phyloP scores from a whole-genome alignment of 345 rosid species.

The Lepidium sativum region DNA sequence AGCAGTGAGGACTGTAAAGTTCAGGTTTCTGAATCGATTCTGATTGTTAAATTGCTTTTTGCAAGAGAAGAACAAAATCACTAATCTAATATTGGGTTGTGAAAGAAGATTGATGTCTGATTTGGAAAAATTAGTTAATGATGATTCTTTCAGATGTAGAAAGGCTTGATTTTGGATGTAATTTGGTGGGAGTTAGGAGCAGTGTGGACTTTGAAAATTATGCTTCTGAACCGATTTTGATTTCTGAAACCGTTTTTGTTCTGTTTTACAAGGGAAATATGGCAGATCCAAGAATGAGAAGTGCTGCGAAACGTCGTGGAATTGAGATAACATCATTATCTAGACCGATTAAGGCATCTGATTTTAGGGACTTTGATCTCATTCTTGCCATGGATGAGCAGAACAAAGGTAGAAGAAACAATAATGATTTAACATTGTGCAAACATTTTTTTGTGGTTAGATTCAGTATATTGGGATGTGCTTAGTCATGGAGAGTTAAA shows the following conservation, averaged over 20 bases:
- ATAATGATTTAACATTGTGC: neutral
- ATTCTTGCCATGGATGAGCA: slow-evolving; percentile 90
- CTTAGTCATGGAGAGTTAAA: neutral
- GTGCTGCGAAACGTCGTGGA: slow-evolving; percentile 71
- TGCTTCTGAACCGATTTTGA: neutral
- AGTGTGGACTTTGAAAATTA: neutral
- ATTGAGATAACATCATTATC: slow-evolving; percentile 86
- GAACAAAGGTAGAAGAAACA: slow-evolving; percentile 43
- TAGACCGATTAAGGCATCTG: slow-evolving; percentile 80
- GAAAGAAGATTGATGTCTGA: neutral
- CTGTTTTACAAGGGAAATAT: slow-evolving; percentile 48
- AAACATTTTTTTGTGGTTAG: neutral
- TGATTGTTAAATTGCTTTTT: no score
- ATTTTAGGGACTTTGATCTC: slow-evolving; percentile 76
- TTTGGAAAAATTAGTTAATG: neutral
- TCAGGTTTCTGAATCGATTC: no score
- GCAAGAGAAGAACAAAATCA: no score
- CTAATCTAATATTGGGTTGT: neutral
- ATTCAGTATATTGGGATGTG: neutral
- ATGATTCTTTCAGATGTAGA: neutral
- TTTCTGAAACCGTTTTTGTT: neutral
- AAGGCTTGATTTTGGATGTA: neutral
- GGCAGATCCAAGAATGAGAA: slow-evolving; percentile 91
- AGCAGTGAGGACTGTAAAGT: no score
- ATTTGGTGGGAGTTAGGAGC: neutral